Evolutionary conservation across 257 asterid genomes (phyloP).

Genomic region (Petunia axillaris): DNA sequence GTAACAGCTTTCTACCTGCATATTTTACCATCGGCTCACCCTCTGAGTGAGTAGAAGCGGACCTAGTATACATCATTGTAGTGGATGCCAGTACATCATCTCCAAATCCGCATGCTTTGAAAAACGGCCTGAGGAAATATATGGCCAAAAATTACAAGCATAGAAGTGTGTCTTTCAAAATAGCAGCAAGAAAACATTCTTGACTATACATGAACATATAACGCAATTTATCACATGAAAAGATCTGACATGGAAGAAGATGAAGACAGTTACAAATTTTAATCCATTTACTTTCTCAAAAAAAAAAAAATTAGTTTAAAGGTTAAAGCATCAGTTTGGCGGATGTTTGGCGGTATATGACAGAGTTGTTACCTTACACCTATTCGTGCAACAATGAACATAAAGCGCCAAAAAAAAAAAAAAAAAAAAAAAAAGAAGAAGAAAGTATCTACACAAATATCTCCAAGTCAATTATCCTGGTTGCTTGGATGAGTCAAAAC

Average conservation of each 20-base stretch:
- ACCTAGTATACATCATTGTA: slow-evolving; percentile 75
- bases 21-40: slow-evolving; percentile 41
- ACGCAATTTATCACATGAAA: neutral
- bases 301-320: neutral
- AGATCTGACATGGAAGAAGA: neutral
- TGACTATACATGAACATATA: neutral
- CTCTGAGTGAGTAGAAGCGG: slow-evolving; percentile 34
- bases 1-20: slow-evolving; percentile 68
- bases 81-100: slow-evolving; percentile 71
- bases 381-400: slow-evolving; percentile 18
- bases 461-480: neutral
- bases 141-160: slow-evolving; percentile 2
- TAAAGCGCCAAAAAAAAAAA: neutral
- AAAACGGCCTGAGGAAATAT: slow-evolving; percentile 52
- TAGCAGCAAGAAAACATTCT: neutral
- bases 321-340: neutral
- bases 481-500: neutral
- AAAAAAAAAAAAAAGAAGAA: neutral
- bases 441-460: neutral
- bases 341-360: neutral
- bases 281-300: neutral
- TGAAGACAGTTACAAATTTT: neutral
- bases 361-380: neutral
- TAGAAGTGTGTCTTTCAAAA: neutral
- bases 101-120: slow-evolving; percentile 79